Evolutionary conservation across 441 rosid genomes (phyloP), one percentile per base, ranked within the genome.

Genomic region (Gossypium gossypioides): DNA sequence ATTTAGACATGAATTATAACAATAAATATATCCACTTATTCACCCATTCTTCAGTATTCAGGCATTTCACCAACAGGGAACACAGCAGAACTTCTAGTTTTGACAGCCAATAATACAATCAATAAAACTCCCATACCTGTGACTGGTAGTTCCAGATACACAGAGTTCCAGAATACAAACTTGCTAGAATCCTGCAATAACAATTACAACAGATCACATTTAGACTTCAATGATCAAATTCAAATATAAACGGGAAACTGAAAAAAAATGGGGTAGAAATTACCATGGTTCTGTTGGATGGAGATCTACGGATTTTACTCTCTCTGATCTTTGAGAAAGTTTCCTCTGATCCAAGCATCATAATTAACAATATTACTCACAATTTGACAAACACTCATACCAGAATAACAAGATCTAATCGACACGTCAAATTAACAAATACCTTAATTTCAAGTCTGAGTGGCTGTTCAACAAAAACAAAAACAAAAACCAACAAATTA

Each of bases 251-350:
- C 6, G 15, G 7, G 19, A 32, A 59, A 70, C 19, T 55, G 37
- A 37, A 65, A 13, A 10, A 62, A 56, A n/a, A n/a, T 0, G 16
- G 44, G 66, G 55, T 15, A 13, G 56, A n/a, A 68, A 37, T 78
- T 83, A 93, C 98, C 98, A 93, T 90, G 98, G 97, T 71, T 89
- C 88, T 1, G 92, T 86, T 22, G 97, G 93, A 77, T 91, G 97
- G 34, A 91, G 84, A 85, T 90, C 98, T 63, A 89, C 91, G 29
- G 93, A 91, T 72, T 91, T 93, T 15, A 91, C 93, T 81, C 97
- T 88, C 76, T 91, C 97, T 19, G 96, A 91, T 75, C 83, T 79
- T 78, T 91, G 97, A 69, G 88, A 84, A 75, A 90, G 85, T 79
- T 86, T 86, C 73, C 85, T 85, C 97, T 91, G 87, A 71, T 75